phyloP scores from a whole-genome alignment of 106 monocot species.

The Vanilla planifolia region DNA sequence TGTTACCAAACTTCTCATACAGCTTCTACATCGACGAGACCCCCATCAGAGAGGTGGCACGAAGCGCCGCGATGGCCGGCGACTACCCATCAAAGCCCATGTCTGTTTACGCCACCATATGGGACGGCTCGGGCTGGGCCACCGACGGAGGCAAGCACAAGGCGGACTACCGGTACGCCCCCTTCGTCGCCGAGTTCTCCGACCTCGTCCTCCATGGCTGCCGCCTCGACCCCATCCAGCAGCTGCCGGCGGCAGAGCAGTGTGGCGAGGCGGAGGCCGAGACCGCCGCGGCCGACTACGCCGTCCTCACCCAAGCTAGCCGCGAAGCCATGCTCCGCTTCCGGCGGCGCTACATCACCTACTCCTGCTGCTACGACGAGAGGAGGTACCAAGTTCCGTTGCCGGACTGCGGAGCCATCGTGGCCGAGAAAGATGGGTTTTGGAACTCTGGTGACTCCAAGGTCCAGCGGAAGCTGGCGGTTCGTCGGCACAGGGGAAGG shows the following conservation, averaged over 20 bases:
- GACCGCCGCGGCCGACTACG: conserved; percentile 24
- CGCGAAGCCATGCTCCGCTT: conserved; percentile 40
- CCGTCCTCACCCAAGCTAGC: conserved; percentile 25
- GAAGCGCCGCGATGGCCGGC: conserved; percentile 36
- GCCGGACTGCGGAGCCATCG: conserved; percentile 37
- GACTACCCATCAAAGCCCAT: conserved; percentile 66
- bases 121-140: conserved; percentile 60
- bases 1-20: not conserved
- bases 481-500: not conserved
- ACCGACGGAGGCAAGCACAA: conserved; percentile 49
- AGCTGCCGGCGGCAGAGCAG: conserved; percentile 13
- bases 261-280: conserved; percentile 28
- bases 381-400: conserved; percentile 33
- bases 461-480: conserved; percentile 5
- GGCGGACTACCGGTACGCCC: conserved; percentile 46
- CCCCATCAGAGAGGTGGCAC: conserved; percentile 41
- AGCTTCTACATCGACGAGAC: conserved; percentile 61
- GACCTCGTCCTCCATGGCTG: conserved; percentile 48
- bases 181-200: conserved; percentile 44
- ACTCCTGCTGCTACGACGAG: conserved; percentile 47
- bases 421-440: conserved; percentile 28
- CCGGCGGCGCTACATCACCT: conserved; percentile 49
- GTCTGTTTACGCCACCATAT: conserved; percentile 65
- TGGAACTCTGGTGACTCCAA: conserved; percentile 36
- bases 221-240: conserved; percentile 33